phyloP scores from a whole-genome alignment of 2,329 filamentous ascomycete species.

The Calonectria fujianensis region DNA sequence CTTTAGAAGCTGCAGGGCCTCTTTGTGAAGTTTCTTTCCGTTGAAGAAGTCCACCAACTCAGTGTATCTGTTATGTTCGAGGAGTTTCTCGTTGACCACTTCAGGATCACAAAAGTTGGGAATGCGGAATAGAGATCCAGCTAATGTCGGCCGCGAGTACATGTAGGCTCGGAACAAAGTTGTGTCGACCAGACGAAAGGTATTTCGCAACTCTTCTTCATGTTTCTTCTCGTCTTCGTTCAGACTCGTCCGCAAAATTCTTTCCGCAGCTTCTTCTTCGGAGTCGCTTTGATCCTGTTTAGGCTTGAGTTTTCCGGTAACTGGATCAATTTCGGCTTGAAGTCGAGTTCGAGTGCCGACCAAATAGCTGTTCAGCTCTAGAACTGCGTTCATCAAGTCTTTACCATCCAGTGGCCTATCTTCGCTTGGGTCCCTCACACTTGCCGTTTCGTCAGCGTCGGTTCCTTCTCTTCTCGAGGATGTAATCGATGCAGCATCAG shows the following conservation, averaged over 20 bases:
- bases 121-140: slow-evolving; percentile 93
- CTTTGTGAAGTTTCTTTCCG: slow-evolving; percentile 93
- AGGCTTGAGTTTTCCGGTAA: slow-evolving; percentile 77
- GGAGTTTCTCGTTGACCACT: slow-evolving; percentile 93
- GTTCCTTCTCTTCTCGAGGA: slow-evolving; percentile 72
- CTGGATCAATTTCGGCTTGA: slow-evolving; percentile 77
- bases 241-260: slow-evolving; percentile 69
- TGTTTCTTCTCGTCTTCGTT: slow-evolving; percentile 76
- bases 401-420: slow-evolving; percentile 82
- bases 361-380: slow-evolving; percentile 90
- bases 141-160: slow-evolving; percentile 90
- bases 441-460: slow-evolving; percentile 74
- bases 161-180: slow-evolving; percentile 96
- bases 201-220: slow-evolving; percentile 82
- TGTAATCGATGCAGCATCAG: slow-evolving; percentile 76
- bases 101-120: slow-evolving; percentile 98
- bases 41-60: slow-evolving; percentile 98
- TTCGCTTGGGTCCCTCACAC: slow-evolving; percentile 66
- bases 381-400: slow-evolving; percentile 87
- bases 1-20: slow-evolving; percentile 87
- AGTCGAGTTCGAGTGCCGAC: slow-evolving; percentile 85
- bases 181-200: slow-evolving; percentile 92
- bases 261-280: slow-evolving; percentile 72
- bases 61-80: slow-evolving; percentile 91
- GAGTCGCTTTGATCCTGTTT: slow-evolving; percentile 65